phyloP scores from a whole-genome alignment of 169 alveolate genomes.

The Cryptosporidium sp. region DNA sequence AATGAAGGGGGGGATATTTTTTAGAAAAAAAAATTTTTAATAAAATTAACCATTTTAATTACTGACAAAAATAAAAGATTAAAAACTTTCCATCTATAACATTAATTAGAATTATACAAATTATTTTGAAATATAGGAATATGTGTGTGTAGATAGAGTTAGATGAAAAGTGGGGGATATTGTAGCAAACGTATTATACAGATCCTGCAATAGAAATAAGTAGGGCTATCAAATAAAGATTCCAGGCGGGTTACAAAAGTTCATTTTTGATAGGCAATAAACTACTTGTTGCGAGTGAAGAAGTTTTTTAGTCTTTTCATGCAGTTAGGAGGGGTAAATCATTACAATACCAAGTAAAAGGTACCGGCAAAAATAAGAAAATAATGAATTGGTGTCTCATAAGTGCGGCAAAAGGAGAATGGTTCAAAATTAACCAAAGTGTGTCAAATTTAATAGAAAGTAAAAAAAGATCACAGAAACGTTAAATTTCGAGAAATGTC shows the following conservation, averaged over 20 bases:
- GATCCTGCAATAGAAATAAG: background rate
- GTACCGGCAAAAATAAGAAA: slow-evolving; percentile 9
- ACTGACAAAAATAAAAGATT: background rate
- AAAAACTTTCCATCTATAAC: background rate
- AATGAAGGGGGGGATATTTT: background rate
- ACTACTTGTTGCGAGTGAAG: background rate
- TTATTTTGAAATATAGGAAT: too few relatives aligned
- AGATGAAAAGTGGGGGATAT: background rate
- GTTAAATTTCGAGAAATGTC: slow-evolving; percentile 79
- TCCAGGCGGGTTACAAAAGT: background rate
- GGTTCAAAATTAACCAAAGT: background rate
- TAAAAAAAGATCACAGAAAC: slow-evolving; percentile 1
- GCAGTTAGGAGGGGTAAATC: background rate
- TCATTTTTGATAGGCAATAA: background rate
- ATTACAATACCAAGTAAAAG: background rate
- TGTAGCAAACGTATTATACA: background rate
- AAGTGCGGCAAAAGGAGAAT: slow-evolving; percentile 24
- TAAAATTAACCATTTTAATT: background rate
- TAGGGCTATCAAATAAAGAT: background rate
- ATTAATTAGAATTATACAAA: too few relatives aligned
- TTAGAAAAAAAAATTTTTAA: background rate
- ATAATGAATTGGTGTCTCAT: slow-evolving; percentile 43
- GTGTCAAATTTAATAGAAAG: background rate
- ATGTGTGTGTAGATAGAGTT: background rate
- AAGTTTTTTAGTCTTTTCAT: background rate